These are phyloP conservation scores for Gentiana straminea DNA, from an alignment of 257 asterid genomes.

Conservation along the genomic window DNA sequence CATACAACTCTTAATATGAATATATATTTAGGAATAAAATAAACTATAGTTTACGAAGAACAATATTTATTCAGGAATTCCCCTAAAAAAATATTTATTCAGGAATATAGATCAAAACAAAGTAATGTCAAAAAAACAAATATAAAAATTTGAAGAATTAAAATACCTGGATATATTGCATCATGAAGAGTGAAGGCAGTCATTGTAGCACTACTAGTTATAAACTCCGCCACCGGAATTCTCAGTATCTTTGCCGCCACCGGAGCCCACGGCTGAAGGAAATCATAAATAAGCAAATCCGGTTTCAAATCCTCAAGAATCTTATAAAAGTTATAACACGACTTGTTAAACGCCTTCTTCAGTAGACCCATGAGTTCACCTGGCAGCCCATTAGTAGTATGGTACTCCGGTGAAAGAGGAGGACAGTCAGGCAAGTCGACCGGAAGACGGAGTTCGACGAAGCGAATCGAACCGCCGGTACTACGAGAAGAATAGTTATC, in stretches of 20 bases:
- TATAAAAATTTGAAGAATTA: no score
- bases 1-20: no score
- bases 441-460: constrained; percentile 3
- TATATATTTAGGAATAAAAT: no score
- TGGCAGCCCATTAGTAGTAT: constrained; percentile 7
- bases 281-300: constrained; percentile 3
- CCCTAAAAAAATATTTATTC: no score
- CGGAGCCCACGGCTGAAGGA: constrained; percentile 7
- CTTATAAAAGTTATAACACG: not conserved
- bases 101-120: not conserved
- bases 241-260: not conserved
- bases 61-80: no score
- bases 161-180: no score
- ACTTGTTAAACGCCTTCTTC: not conserved
- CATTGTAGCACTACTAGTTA: constrained; percentile 1
- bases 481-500: not conserved
- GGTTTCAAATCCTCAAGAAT: constrained; percentile 1
- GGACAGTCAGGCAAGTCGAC: constrained; percentile 4
- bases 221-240: constrained; percentile 4
- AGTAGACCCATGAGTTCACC: not conserved
- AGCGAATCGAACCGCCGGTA: not conserved
- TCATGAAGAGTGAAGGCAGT: not conserved
- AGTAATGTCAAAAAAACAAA: no score
- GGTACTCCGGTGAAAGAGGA: not conserved
- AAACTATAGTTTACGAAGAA: no score